Evolutionary conservation across 441 rosid species (phyloP).

Genomic region (Erodium trifolium): DNA sequence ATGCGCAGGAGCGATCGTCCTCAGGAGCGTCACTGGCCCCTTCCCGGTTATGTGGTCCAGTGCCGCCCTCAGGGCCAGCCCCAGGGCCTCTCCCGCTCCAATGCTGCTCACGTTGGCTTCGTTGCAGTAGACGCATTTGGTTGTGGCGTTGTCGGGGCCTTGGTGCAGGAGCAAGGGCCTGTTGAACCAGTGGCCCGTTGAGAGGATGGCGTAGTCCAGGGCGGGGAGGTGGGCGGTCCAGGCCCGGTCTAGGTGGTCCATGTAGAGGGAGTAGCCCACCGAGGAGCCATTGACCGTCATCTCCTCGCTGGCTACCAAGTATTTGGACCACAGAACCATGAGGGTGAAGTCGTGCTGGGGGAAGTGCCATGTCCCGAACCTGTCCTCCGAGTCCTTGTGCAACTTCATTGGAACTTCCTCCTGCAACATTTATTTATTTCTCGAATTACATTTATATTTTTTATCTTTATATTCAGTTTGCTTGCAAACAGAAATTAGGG

Average conservation of each 20-base stretch:
- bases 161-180: slow-evolving; percentile 45
- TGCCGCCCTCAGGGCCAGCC: slow-evolving; percentile 36
- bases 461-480: too few species aligned
- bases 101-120: slow-evolving; percentile 36
- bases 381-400: slow-evolving; percentile 46
- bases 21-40: slow-evolving; percentile 16
- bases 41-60: slow-evolving; percentile 27
- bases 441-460: too few species aligned
- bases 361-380: slow-evolving; percentile 62
- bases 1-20: slow-evolving; percentile 84
- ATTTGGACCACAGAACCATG: slow-evolving; percentile 53
- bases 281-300: slow-evolving; percentile 37
- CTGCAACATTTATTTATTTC: slow-evolving; percentile 29
- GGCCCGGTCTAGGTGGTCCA: slow-evolving; percentile 36
- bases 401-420: slow-evolving; percentile 46
- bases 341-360: slow-evolving; percentile 55
- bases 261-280: slow-evolving; percentile 43
- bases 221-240: slow-evolving; percentile 41
- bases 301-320: slow-evolving; percentile 48
- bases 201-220: slow-evolving; percentile 51
- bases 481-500: too few species aligned
- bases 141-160: background rate
- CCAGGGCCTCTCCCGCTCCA: slow-evolving; percentile 33
- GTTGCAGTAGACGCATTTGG: slow-evolving; percentile 66
- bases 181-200: slow-evolving; percentile 79